Evolutionary conservation across 306 rosid species (phyloP), one percentile per base, ranked within the genome.

Genomic region (Potentilla sterilis): DNA sequence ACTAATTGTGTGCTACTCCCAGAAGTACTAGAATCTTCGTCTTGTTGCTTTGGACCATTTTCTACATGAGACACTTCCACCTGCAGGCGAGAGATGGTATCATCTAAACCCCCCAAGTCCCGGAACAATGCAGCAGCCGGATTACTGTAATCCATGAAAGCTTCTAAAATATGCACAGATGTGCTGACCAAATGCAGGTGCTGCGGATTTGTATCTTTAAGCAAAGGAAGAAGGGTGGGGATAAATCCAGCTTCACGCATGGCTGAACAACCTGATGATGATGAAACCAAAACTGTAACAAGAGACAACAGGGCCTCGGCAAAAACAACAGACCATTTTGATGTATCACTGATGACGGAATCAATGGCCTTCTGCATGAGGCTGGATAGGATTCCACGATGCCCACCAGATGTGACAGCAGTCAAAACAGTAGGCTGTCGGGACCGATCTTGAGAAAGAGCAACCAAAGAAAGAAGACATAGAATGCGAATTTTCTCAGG

Each of bases 51-150:
- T 80, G 88, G 83, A 83, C 83, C 85, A 85, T 84, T 89, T 86
- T 90, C 99, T 73, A 95, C 90, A 73, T 81, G 79, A 15, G 96
- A 87, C 24, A 92, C 97, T 85, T 96, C 99, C 84, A 89, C 77
- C 86, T 90, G 88, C 78, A 96, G 75, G 58, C 99, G 97, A 83
- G 89, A 85, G 74, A 92, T 90, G 68, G 97, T 87, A 81, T 90
- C 98, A 74, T 96, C 99, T 82, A 96, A 89, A 72, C 99, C 99
- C 54, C 99, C 99, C 91, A 96, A 90, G 77, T 96, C 99, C 80
- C 98, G 91, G 81, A 96, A 96, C 81, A 96, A 80, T 5, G 96
- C 94, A 47, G 93, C 97, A 58, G 99, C 99, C 15, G 97, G 96
- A 87, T 92, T 96, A 76, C 99, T 96, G 80, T 89, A 96, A 79